Evolutionary conservation across 768 basidiomycete species (phyloP).

Genomic region (Suillus bovinus): DNA sequence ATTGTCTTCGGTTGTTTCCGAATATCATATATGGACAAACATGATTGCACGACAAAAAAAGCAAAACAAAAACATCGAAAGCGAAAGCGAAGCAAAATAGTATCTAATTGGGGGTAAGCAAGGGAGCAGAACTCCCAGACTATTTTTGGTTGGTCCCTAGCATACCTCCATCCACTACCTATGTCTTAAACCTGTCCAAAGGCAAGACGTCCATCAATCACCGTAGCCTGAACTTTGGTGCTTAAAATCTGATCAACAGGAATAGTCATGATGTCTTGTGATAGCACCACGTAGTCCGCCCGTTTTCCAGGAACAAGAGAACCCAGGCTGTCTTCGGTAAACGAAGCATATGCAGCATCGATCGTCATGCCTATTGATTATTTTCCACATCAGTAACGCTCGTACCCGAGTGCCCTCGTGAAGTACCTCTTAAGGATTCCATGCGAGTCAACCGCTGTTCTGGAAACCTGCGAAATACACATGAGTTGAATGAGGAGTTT

Average conservation of each 20-base stretch:
- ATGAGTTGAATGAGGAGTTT: background rate
- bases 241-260: constrained; percentile 57
- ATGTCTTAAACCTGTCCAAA: constrained; percentile 40
- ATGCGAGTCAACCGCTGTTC: constrained; percentile 72
- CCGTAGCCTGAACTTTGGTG: constrained; percentile 71
- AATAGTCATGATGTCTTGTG: constrained; percentile 78
- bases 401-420: background rate
- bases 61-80: background rate
- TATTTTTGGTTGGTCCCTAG: background rate
- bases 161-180: background rate
- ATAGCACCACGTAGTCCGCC: constrained; percentile 86
- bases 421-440: constrained; percentile 74
- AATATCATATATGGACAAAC: no score
- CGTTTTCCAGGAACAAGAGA: constrained; percentile 75
- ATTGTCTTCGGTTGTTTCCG: background rate
- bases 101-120: background rate
- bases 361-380: constrained; percentile 72
- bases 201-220: constrained; percentile 67
- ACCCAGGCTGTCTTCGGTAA: constrained; percentile 72
- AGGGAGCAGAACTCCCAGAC: background rate
- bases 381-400: constrained; percentile 2
- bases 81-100: background rate
- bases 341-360: constrained; percentile 85
- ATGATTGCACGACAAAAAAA: no score
- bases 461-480: constrained; percentile 62